Base-by-base conservation (phyloP, 352 stramenopile genomes). In the Pythium volutum region DNA sequence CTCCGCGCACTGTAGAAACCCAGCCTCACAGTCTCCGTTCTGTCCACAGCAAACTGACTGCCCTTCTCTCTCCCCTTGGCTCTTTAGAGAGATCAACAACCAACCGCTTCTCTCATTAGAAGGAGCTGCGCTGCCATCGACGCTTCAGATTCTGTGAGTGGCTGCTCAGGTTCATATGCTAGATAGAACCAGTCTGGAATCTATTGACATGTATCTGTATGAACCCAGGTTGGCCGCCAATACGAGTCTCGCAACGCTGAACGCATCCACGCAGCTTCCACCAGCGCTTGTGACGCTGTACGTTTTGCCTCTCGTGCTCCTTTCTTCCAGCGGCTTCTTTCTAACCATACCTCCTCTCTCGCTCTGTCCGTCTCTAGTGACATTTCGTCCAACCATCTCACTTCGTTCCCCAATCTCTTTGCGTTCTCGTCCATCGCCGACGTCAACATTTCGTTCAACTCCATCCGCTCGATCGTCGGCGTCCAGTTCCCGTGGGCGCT, bases 401-500 rank as follows among this genome's bases (percentile, higher is more conserved):
- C 55, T 11, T 0, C n/a, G 3, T 59, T 63, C 33, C 62, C 62
- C 5, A 48, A 68, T n/a, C 31, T 61, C 2, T 70, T 45, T 12
- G 8, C 42, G 36, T 67, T 62, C 23, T 27, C 20, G 18, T 67
- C 49, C 0, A 25, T 66, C 53, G 18, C 57, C 29, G 39, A 59
- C 36, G 42, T 67, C 38, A 65, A 65, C 39, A n/a, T 46, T 6
- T 65, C 58, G 6, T 54, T 22, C 27, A 67, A 68, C 31, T 7
- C 33, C 1, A 59, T 70, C 16, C 14, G 8, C 8, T 59, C 54
- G 11, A 54, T 67, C 51, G 22, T n/a, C 31, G 53, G 47, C 26
- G 16, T 67, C 26, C 60, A 55, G 52, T 66, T 66, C 51, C 59
- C 59, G 11, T 61, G 41, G 56, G 69, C 43, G 36, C 56, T 76